Evolutionary conservation across 2,329 filamentous ascomycete species (phyloP).

Genomic region (Cladosporium sp.): DNA sequence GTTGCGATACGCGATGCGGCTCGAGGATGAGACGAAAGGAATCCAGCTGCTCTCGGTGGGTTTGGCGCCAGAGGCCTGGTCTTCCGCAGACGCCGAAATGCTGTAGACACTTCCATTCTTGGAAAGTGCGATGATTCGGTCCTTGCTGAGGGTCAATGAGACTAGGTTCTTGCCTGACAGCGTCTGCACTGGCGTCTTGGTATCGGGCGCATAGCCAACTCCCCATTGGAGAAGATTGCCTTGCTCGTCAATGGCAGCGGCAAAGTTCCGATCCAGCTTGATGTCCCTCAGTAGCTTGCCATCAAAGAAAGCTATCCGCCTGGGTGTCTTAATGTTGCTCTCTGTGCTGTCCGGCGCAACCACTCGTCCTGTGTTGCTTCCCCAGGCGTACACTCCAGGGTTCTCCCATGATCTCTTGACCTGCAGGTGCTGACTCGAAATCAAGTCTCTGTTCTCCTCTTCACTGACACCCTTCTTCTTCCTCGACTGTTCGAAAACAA

Average conservation of each 20-base stretch:
- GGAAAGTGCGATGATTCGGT: conserved; percentile 79
- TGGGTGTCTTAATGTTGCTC: conserved; percentile 74
- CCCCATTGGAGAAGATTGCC: conserved; percentile 95
- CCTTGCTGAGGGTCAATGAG: conserved; percentile 74
- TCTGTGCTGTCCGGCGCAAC: conserved; percentile 82
- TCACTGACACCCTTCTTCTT: conserved; percentile 56
- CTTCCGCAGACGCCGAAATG: conserved; percentile 71
- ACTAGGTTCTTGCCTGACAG: conserved; percentile 78
- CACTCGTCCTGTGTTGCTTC: conserved; percentile 81
- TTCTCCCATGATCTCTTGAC: conserved; percentile 79
- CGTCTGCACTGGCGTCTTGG: conserved; percentile 67
- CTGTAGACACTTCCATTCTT: conserved; percentile 80
- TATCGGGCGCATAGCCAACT: conserved; percentile 67
- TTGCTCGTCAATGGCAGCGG: conserved; percentile 81
- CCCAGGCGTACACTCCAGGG: conserved; percentile 93
- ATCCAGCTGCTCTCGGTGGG: conserved; percentile 69
- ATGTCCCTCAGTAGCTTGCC: conserved; percentile 81
- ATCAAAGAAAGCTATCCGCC: conserved; percentile 79
- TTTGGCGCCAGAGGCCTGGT: conserved; percentile 69
- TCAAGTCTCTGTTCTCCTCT: conserved; percentile 72
- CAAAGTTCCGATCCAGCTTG: conserved; percentile 80
- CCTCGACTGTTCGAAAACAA: conserved; percentile 70
- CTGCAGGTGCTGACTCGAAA: conserved; percentile 85
- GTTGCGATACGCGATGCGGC: conserved; percentile 69
- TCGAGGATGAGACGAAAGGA: conserved; percentile 67